Percentiles rank a stretch among this genome's conserved stretches.
Evolutionary conservation across 768 basidiomycete genomes (phyloP).

Genomic region (Trametes cubensis): DNA sequence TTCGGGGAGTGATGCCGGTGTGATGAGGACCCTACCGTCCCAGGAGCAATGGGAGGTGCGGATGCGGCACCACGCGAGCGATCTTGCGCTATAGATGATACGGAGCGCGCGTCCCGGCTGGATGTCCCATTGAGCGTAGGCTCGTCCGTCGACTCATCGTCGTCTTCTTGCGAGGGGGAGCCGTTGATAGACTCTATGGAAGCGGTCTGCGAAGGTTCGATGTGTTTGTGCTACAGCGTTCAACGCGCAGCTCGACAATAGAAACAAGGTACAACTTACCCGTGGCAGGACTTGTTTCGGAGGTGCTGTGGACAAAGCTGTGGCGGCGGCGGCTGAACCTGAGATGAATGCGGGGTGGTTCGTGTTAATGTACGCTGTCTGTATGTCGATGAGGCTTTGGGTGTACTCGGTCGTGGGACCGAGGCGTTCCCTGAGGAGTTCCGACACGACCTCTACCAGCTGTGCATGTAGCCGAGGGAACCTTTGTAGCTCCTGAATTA

Average conservation of each 20-base stretch:
- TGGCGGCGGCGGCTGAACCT: constrained; percentile 67
- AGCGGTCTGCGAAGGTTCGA: constrained; percentile 49
- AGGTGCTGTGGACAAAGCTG: constrained; percentile 45
- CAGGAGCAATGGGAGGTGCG: constrained; percentile 34
- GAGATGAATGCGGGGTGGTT: constrained; percentile 95
- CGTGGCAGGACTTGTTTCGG: constrained; percentile 52
- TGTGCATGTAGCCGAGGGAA: constrained; percentile 94
- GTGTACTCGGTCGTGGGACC: constrained; percentile 98
- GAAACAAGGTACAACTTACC: constrained; percentile 45
- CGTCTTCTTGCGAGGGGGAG: constrained; percentile 60
- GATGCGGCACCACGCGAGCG: constrained; percentile 51
- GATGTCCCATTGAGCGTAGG: constrained; percentile 55
- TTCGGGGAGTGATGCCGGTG: constrained; percentile 28
- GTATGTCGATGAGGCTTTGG: constrained; percentile 92
- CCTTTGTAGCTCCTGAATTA: constrained; percentile 84
- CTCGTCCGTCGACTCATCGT: constrained; percentile 64
- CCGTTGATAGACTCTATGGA: constrained; percentile 67
- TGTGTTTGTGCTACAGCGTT: constrained; percentile 27
- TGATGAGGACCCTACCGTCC: constrained; percentile 25
- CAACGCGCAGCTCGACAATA: constrained; percentile 5
- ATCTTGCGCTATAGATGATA: constrained; percentile 78
- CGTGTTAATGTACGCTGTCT: constrained; percentile 99
- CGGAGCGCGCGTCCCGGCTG: constrained; percentile 65
- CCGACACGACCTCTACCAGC: constrained; percentile 95
- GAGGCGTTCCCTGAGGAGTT: constrained; percentile 90